Conservation (phyloP, 176 grass and related monocot species). For the Juncus effusus region DNA sequence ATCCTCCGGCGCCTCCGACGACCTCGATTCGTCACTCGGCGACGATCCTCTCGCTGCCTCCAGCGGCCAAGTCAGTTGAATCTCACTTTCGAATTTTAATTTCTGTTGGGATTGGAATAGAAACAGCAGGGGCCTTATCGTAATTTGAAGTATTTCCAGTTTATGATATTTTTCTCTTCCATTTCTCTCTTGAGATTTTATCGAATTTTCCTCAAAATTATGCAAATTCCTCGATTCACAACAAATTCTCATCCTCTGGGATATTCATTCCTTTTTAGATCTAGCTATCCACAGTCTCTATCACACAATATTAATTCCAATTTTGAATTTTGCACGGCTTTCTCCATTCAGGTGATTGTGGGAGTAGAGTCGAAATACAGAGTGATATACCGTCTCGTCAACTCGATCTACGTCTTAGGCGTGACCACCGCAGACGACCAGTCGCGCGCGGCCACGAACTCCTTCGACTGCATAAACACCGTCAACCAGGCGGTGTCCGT, state of each 20-base stretch:
- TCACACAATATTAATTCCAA: no score
- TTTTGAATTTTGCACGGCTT: slow-evolving; percentile 12
- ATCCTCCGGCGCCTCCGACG: slow-evolving; percentile 32
- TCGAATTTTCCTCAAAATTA: no score
- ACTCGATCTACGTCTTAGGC: slow-evolving; percentile 94
- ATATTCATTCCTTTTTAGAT: no score
- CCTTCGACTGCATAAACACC: slow-evolving; percentile 88
- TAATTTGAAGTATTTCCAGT: no score
- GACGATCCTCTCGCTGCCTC: slow-evolving; percentile 83
- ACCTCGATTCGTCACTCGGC: slow-evolving; percentile 60
- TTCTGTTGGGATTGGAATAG: neutral
- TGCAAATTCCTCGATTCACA: no score
- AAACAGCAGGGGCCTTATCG: no score
- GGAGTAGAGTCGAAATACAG: slow-evolving; percentile 96
- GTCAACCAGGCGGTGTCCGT: slow-evolving; percentile 93
- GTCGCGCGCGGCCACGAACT: slow-evolving; percentile 56
- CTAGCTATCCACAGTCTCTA: no score
- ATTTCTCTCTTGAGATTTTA: no score
- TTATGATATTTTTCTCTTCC: no score
- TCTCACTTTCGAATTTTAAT: neutral
- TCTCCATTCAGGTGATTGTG: slow-evolving; percentile 76
- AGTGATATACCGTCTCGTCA: slow-evolving; percentile 91
- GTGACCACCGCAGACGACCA: slow-evolving; percentile 84
- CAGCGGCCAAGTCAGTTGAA: slow-evolving; percentile 56
- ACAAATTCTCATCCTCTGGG: no score